These are phyloP conservation scores for Penicillium ochrochloron DNA, from an alignment of 495 filamentous ascomycete species.

Conservation along the genomic window DNA sequence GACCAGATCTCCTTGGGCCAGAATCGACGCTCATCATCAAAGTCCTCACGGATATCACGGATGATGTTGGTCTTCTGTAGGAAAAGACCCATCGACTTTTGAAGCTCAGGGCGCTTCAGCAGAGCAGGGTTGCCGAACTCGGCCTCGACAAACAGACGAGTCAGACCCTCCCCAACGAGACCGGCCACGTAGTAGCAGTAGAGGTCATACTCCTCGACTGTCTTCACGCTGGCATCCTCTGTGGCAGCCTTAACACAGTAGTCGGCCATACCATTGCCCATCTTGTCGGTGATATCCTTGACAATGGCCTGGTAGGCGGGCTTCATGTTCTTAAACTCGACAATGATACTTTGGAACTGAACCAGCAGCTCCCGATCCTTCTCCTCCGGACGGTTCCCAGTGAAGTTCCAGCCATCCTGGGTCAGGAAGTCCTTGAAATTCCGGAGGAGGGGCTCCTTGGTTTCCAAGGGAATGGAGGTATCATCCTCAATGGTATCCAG, in stretches of 20 bases:
- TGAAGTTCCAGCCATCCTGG: slow-evolving; percentile 87
- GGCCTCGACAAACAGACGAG: slow-evolving; percentile 86
- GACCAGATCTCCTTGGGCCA: slow-evolving; percentile 97
- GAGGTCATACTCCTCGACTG: slow-evolving; percentile 84
- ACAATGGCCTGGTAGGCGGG: slow-evolving; percentile 83
- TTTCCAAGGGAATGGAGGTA: slow-evolving; percentile 80
- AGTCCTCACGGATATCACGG: slow-evolving; percentile 89
- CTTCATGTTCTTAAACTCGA: slow-evolving; percentile 89
- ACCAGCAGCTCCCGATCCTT: slow-evolving; percentile 93
- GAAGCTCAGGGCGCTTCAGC: slow-evolving; percentile 74
- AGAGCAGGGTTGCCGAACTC: slow-evolving; percentile 86
- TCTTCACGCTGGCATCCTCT: slow-evolving; percentile 78
- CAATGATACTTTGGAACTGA: slow-evolving; percentile 83
- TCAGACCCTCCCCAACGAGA: slow-evolving; percentile 90
- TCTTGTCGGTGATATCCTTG: slow-evolving; percentile 90
- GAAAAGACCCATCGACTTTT: slow-evolving; percentile 96
- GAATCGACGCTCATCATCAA: slow-evolving; percentile 82
- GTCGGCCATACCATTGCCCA: slow-evolving; percentile 99
- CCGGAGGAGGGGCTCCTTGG: slow-evolving; percentile 86
- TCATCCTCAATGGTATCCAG: slow-evolving; percentile 98
- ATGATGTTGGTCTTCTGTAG: slow-evolving; percentile 99
- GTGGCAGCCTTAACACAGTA: slow-evolving; percentile 81
- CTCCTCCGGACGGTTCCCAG: slow-evolving; percentile 84
- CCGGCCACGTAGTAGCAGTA: slow-evolving; percentile 99
- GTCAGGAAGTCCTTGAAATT: slow-evolving; percentile 78